These are phyloP conservation scores for Physocladia obscura DNA, from an alignment of 192 early-diverging fungal genomes.

Conservation along the genomic window DNA sequence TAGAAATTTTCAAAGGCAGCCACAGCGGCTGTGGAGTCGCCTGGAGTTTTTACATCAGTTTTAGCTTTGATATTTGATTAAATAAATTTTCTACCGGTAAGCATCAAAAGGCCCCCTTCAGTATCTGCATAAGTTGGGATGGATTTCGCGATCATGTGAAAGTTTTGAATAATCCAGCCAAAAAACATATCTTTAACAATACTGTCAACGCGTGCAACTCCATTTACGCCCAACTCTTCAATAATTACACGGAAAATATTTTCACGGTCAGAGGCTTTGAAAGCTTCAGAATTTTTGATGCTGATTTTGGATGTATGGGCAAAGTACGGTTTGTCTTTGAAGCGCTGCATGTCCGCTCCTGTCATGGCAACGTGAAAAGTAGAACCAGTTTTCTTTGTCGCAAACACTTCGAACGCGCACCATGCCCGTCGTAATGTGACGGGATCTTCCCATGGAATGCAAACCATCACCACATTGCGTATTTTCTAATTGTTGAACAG, in stretches of 20 bases:
- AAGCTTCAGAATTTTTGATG: neutral
- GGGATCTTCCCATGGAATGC: constrained; percentile 35
- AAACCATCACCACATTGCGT: constrained; percentile 33
- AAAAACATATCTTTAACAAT: too few relatives aligned
- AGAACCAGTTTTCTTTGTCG: constrained; percentile 1
- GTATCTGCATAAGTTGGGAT: too few relatives aligned
- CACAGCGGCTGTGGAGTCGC: too few relatives aligned
- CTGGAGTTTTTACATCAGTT: too few relatives aligned
- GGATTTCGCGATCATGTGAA: too few relatives aligned
- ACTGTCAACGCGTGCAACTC: too few relatives aligned
- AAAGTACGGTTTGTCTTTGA: neutral
- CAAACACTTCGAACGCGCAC: constrained; percentile 39
- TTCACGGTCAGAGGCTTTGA: neutral
- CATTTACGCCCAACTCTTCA: neutral
- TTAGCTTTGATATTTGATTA: too few relatives aligned
- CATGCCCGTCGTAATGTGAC: constrained; percentile 29
- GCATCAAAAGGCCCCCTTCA: too few relatives aligned
- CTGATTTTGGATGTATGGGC: neutral
- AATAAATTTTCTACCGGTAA: too few relatives aligned
- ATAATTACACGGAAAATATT: neutral
- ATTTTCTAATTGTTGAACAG: constrained; percentile 17
- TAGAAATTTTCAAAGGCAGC: too few relatives aligned
- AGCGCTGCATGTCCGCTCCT: neutral
- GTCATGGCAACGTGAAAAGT: constrained; percentile 3
- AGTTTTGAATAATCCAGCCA: too few relatives aligned